Conservation (phyloP, 495 filamentous ascomycete species). For the Penicillium maclennaniae region DNA sequence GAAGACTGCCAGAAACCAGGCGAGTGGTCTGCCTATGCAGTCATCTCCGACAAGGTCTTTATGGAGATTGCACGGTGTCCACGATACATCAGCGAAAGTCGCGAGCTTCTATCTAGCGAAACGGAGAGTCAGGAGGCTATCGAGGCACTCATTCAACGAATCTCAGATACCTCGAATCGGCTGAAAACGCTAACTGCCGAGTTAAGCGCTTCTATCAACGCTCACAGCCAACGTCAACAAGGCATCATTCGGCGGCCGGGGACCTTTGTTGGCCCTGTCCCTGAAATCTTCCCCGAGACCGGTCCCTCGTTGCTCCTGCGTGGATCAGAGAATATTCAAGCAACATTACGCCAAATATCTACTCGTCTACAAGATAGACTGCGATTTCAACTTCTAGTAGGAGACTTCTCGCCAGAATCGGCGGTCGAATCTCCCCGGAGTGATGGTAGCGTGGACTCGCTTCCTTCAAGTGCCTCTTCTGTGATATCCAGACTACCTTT, state of each 20-base stretch:
- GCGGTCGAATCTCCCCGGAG: slow-evolving; percentile 4
- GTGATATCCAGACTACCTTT: slow-evolving; percentile 18
- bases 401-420: slow-evolving; percentile 17
- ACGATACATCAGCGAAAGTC: slow-evolving; percentile 27
- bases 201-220: slow-evolving; percentile 23
- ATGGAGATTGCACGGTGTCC: slow-evolving; percentile 34
- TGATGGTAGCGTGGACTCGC: slow-evolving; percentile 8
- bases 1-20: slow-evolving; percentile 27
- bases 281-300: slow-evolving; percentile 26
- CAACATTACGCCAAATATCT: slow-evolving; percentile 13
- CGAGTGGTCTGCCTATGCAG: slow-evolving; percentile 22
- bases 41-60: slow-evolving; percentile 23
- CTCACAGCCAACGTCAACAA: slow-evolving; percentile 23
- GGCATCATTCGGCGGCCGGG: slow-evolving; percentile 21
- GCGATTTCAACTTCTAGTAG: slow-evolving; percentile 14
- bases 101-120: slow-evolving; percentile 12
- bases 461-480: neutral
- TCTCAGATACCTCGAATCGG: slow-evolving; percentile 14
- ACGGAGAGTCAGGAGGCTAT: neutral
- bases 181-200: slow-evolving; percentile 11
- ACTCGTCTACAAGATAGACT: slow-evolving; percentile 9
- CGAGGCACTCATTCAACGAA: slow-evolving; percentile 15
- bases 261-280: slow-evolving; percentile 23
- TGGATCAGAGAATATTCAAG: slow-evolving; percentile 24
- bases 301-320: slow-evolving; percentile 25